Conservation (phyloP, 1,284 basidiomycete genomes). For the Clitocybe nebularis region DNA sequence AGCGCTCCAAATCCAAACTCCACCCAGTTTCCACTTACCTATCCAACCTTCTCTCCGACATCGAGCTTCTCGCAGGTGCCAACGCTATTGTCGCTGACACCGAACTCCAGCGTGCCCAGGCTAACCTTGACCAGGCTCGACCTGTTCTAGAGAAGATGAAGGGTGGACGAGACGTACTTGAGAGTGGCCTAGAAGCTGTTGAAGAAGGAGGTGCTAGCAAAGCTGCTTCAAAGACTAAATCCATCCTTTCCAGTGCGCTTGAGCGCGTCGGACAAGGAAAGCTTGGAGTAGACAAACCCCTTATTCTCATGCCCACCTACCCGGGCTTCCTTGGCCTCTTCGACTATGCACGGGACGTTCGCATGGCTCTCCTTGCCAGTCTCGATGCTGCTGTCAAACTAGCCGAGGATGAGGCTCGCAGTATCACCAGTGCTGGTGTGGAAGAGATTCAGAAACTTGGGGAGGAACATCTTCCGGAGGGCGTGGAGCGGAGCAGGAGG, state of each 20-base stretch:
- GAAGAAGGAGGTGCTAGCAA: constrained; percentile 75
- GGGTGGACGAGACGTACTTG: constrained; percentile 67
- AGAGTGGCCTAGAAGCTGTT: constrained; percentile 73
- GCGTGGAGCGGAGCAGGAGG: constrained; percentile 75
- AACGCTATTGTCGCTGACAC: constrained; percentile 84
- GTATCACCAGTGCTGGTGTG: constrained; percentile 69
- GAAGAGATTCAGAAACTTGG: constrained; percentile 67
- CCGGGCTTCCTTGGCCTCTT: constrained; percentile 85
- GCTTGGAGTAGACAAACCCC: constrained; percentile 49
- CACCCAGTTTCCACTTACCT: constrained; percentile 95
- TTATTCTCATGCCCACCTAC: constrained; percentile 72
- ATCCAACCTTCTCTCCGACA: constrained; percentile 82
- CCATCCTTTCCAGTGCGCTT: constrained; percentile 67
- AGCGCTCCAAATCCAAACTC: constrained; percentile 94
- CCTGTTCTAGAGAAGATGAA: constrained; percentile 90
- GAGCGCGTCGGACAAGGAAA: constrained; percentile 78
- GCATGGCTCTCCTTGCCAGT: constrained; percentile 73
- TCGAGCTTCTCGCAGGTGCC: constrained; percentile 83
- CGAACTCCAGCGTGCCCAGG: constrained; percentile 75
- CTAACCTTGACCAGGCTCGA: constrained; percentile 67
- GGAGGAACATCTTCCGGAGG: constrained; percentile 77
- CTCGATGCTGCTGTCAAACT: constrained; percentile 80
- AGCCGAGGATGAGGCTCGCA: constrained; percentile 84
- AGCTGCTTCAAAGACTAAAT: constrained; percentile 54
- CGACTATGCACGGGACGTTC: constrained; percentile 88